A percentile compares a stretch with the other conserved stretches of the same genome.
Evolutionary conservation across 495 filamentous ascomycete species (phyloP).

Genomic region (Podospora anserina): DNA sequence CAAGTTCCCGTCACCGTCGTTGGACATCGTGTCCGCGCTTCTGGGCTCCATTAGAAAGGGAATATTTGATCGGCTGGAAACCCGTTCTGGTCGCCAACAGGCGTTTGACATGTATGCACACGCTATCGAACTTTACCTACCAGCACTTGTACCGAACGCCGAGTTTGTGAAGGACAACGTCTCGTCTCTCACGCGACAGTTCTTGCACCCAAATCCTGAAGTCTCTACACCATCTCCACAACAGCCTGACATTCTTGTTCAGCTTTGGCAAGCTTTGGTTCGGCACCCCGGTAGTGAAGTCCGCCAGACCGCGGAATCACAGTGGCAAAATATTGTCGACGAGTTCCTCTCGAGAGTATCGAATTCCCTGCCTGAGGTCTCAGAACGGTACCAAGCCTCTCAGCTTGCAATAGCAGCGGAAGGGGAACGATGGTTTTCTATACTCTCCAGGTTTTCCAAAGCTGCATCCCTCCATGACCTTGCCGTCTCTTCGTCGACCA

Average conservation of each 20-base stretch:
- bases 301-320: constrained; percentile 15
- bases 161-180: constrained; percentile 46
- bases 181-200: constrained; percentile 40
- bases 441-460: constrained; percentile 39
- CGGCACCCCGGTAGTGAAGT: constrained; percentile 27
- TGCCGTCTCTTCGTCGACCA: constrained; percentile 18
- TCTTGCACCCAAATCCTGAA: constrained; percentile 38
- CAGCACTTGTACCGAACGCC: constrained; percentile 27
- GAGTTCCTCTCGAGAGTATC: constrained; percentile 60
- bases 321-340: constrained; percentile 56
- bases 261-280: constrained; percentile 29
- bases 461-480: constrained; percentile 9
- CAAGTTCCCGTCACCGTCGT: constrained; percentile 47
- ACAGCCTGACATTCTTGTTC: constrained; percentile 31
- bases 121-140: constrained; percentile 48
- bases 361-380: constrained; percentile 71
- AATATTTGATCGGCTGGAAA: constrained; percentile 69
- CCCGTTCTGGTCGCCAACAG: constrained; percentile 56
- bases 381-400: constrained; percentile 67
- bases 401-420: constrained; percentile 62
- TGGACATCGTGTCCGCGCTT: constrained; percentile 46
- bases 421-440: constrained; percentile 59
- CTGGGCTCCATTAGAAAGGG: constrained; percentile 65
- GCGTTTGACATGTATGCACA: constrained; percentile 75
- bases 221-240: constrained; percentile 34